phyloP scores from a whole-genome alignment of 2,329 filamentous ascomycete genomes.

The Venturia nashicola region DNA sequence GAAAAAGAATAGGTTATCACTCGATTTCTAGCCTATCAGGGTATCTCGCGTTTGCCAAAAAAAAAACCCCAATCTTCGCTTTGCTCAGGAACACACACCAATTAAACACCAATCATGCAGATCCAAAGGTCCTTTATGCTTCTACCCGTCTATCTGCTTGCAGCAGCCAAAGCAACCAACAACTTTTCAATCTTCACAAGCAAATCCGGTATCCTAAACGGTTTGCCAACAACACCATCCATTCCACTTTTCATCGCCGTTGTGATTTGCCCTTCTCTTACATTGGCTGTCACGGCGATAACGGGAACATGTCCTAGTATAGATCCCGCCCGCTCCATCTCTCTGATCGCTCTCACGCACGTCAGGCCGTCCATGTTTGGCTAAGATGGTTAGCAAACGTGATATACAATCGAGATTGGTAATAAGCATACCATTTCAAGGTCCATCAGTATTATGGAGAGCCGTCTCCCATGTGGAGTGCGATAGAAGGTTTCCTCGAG shows the following conservation, averaged over 20 bases:
- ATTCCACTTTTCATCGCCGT: slow-evolving; percentile 6
- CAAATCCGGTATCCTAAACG: slow-evolving; percentile 22
- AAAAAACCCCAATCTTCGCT: not conserved
- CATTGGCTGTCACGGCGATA: slow-evolving; percentile 10
- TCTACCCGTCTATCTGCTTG: not conserved
- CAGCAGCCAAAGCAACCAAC: not conserved
- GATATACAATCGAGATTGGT: not conserved
- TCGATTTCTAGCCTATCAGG: not conserved
- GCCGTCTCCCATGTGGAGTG: not conserved
- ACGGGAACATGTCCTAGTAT: slow-evolving; percentile 8
- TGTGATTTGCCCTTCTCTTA: slow-evolving; percentile 8
- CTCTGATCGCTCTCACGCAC: slow-evolving; percentile 6
- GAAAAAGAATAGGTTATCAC: not conserved
- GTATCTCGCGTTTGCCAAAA: not conserved
- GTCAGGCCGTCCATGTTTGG: slow-evolving; percentile 10
- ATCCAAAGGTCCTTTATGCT: not conserved
- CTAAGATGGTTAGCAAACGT: not conserved
- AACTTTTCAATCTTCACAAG: slow-evolving; percentile 16
- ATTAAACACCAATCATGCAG: too few relatives aligned
- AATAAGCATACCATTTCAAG: slow-evolving; percentile 9
- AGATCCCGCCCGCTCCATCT: slow-evolving; percentile 4
- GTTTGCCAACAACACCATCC: slow-evolving; percentile 17
- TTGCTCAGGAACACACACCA: not conserved
- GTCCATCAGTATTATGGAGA: slow-evolving; percentile 10
- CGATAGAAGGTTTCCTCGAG: slow-evolving; percentile 5